These are phyloP conservation scores for Zymoseptoria tritici DNA, from an alignment of 2,329 filamentous ascomycete species.

Conservation along the genomic window DNA sequence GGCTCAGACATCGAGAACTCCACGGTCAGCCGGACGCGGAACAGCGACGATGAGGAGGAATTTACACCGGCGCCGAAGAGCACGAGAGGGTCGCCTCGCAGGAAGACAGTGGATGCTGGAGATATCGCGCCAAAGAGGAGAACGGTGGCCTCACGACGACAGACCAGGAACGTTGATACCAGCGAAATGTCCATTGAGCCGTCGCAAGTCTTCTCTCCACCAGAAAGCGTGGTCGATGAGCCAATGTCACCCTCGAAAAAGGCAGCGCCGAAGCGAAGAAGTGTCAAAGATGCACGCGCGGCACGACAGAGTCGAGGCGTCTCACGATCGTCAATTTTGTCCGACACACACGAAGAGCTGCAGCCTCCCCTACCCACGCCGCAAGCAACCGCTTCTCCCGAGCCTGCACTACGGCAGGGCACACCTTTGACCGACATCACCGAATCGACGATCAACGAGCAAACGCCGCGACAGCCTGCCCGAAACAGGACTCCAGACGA, in stretches of 20 bases:
- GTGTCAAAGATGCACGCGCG: slow-evolving; percentile 45
- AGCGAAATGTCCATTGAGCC: slow-evolving; percentile 53
- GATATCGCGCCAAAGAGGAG: slow-evolving; percentile 40
- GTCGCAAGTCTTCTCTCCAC: slow-evolving; percentile 53
- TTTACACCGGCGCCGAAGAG: slow-evolving; percentile 66
- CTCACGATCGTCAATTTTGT: slow-evolving; percentile 34
- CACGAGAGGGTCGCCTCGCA: slow-evolving; percentile 51
- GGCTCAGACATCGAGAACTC: slow-evolving; percentile 44
- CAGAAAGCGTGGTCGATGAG: slow-evolving; percentile 45
- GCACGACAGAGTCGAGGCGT: slow-evolving; percentile 32
- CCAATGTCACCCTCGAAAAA: slow-evolving; percentile 50
- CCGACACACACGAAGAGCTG: slow-evolving; percentile 30
- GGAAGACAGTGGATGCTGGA: slow-evolving; percentile 42
- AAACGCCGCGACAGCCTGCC: slow-evolving; percentile 33
- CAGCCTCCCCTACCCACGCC: slow-evolving; percentile 41
- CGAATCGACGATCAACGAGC: slow-evolving; percentile 56
- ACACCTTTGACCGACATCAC: slow-evolving; percentile 71
- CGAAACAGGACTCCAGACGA: slow-evolving; percentile 14
- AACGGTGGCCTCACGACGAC: slow-evolving; percentile 35
- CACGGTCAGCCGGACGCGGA: slow-evolving; percentile 44
- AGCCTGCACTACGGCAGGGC: slow-evolving; percentile 33
- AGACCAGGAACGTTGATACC: slow-evolving; percentile 41
- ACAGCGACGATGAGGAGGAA: slow-evolving; percentile 64
- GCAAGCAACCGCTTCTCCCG: slow-evolving; percentile 35
- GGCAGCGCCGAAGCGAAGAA: slow-evolving; percentile 60